Base-by-base conservation (phyloP, 495 filamentous ascomycete species). In the Penicillium psychrofluorescens region DNA sequence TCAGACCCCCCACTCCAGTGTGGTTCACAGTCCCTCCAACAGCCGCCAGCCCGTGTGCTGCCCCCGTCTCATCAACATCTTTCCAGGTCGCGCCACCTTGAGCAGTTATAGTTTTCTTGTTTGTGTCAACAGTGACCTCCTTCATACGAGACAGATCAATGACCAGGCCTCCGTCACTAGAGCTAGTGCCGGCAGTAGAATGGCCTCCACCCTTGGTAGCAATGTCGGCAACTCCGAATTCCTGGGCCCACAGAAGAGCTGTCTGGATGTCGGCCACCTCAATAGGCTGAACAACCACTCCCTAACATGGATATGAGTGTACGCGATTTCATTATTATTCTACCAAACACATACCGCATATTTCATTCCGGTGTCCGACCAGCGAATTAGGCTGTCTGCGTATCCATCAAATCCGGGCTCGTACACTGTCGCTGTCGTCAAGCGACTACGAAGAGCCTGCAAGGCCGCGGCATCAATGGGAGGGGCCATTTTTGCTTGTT, bases 11-110 rank as follows among this genome's bases (percentile, higher is more conserved):
- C 15, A 82, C 69, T 27, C 80, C 78, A 15, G 74, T 78, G 44
- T 78, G 69, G 49, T 78, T 78, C 12, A 80, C 76, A 0, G 77
- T 81, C 6, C 79, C 79, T 5, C 77, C 79, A 5, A 82, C 78
- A 9, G 69, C 71, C 8, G 76, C 78, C 11, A 82, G 58, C 1
- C 68, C 72, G 44, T 75, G 58, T 35, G 66, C 51, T 11, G 56
- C 69, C 11, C 71, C 70, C 0, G 64, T 72, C 11, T 60, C 59
- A 46, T 83, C 77, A 38, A 84, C 75, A 41, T 81, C 74, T 32
- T 61, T 61, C 78, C 76, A 82, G 6, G 68, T 59, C 28, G 63
- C 63, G 29, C 80, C 80, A 28, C 78, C 79, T 49, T 77, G 64
- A 1, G 62, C 74, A 0, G 63, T 68, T 31, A 80, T 59, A 4